Evolutionary conservation across 306 rosid species (phyloP).

Genomic region (Pachyrhizus erosus): DNA sequence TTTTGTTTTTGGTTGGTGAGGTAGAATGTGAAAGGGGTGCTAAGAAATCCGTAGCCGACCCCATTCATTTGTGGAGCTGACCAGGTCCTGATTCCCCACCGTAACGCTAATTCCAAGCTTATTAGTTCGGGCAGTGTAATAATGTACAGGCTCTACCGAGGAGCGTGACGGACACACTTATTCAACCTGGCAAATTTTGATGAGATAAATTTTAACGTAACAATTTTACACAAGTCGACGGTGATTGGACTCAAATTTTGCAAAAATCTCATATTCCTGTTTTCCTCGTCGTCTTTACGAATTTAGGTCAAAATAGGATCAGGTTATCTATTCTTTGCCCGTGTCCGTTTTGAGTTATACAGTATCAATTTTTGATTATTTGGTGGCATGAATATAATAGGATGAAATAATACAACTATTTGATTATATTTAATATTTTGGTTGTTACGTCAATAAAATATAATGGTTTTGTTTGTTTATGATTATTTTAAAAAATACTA

Average conservation of each 20-base stretch:
- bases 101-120: constrained; percentile 34
- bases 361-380: too few relatives aligned
- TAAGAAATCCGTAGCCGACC: constrained; percentile 41
- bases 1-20: constrained; percentile 14
- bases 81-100: constrained; percentile 36
- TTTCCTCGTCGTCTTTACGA: not conserved
- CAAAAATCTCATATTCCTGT: not conserved
- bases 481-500: too few relatives aligned
- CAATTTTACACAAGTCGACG: not conserved
- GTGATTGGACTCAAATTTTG: not conserved
- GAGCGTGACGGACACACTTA: constrained; percentile 13
- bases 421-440: too few relatives aligned
- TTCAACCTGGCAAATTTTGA: not conserved
- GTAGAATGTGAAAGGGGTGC: constrained; percentile 26
- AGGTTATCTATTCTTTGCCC: not conserved
- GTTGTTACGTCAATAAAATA: too few relatives aligned
- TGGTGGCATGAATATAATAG: too few relatives aligned
- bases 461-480: too few relatives aligned
- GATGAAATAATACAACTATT: too few relatives aligned
- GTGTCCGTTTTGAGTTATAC: not conserved
- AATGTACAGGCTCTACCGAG: not conserved
- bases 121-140: not conserved
- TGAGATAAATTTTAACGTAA: not conserved
- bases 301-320: not conserved
- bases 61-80: constrained; percentile 31